Evolutionary conservation across 805 yeast genomes (phyloP), one percentile per base, ranked within the genome.

Genomic region (Myxozyma mucilagina): DNA sequence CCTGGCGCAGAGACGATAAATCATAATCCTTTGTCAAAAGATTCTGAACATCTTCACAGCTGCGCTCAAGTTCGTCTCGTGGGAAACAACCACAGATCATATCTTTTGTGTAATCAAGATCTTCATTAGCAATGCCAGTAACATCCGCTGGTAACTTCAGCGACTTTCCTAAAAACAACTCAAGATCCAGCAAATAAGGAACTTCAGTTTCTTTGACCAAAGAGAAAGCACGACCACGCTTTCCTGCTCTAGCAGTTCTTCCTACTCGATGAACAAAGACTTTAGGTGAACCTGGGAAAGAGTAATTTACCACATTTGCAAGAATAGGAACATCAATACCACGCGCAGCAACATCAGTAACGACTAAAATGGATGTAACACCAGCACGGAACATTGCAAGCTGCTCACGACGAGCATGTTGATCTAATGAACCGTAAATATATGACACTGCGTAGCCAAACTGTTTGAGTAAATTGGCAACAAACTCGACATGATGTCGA

Each of bases 161-260:
- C 72, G 91, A 90, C 70, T 87, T 84, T 6, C 97, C 97, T 68
- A 94, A 77, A 70, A 94, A 93, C 48, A 94, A 67, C 72, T 94
- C 98, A 69, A 94, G 79, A 74, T 94, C 99, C 53, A 93, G 79
- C 55, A 94, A 75, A 69, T 93, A 94, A 10, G 99, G 97, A 59
- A 93, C 75, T 73, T 94, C 99, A 57, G 84, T 80, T 66, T 91
- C 96, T 60, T 85, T 81, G 7, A 92, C 87, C 62, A 94, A 84
- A 2, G 97, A 87, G 73, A 89, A 94, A 0, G 99, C 99, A 96
- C 97, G 91, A 72, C 99, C 99, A 68, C 82, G 85, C 73, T 90
- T 87, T 73, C 99, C 99, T 8, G 99, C 99, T 82, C 99, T 88
- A 10, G 99, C 99, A 49, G 99, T 94, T 82, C 99, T 87, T 74